Percentiles rank a stretch among this genome's conserved stretches.
These are phyloP conservation scores for Phytophthora pini DNA, from an alignment of 352 stramenopile species.

Conservation along the genomic window DNA sequence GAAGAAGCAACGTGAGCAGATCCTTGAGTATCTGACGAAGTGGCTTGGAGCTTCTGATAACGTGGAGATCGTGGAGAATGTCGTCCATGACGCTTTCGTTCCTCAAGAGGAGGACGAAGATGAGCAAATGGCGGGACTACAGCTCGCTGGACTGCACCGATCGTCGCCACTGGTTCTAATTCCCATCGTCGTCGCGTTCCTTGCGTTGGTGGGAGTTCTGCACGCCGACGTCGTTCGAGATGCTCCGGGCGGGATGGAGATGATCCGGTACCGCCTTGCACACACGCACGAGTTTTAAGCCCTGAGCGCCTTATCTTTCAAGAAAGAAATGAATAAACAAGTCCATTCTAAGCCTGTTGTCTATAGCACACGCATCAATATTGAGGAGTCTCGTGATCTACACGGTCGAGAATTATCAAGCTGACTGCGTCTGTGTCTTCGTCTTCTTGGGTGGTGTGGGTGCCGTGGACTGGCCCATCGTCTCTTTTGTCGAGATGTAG, in stretches of 20 bases:
- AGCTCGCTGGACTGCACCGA: constrained; percentile 37
- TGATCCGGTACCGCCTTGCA: constrained; percentile 51
- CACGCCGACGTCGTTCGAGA: constrained; percentile 66
- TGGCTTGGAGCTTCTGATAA: constrained; percentile 48
- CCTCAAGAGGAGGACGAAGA: constrained; percentile 23
- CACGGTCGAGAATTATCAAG: constrained; percentile 18
- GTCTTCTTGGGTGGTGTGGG: constrained; percentile 43
- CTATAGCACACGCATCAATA: constrained; percentile 38
- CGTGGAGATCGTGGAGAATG: constrained; percentile 13
- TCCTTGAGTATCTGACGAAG: constrained; percentile 67
- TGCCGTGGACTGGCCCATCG: constrained; percentile 56
- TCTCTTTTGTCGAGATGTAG: constrained; percentile 82
- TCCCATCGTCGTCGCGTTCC: constrained; percentile 62
- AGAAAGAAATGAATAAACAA: constrained; percentile 21
- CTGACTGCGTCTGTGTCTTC: constrained; percentile 29
- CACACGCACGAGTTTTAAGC: constrained; percentile 36
- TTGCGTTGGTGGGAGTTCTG: constrained; percentile 58
- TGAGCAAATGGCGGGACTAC: constrained; percentile 28
- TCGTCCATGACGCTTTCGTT: constrained; percentile 18
- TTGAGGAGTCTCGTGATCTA: constrained; percentile 19
- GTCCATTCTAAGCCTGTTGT: constrained; percentile 28
- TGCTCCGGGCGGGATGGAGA: constrained; percentile 36
- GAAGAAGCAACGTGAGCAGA: constrained; percentile 73
- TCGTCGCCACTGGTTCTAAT: constrained; percentile 78
- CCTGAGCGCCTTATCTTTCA: constrained; percentile 8